Evolutionary conservation across 2,329 filamentous ascomycete genomes (phyloP).

Genomic region (Colletotrichum godetiae): DNA sequence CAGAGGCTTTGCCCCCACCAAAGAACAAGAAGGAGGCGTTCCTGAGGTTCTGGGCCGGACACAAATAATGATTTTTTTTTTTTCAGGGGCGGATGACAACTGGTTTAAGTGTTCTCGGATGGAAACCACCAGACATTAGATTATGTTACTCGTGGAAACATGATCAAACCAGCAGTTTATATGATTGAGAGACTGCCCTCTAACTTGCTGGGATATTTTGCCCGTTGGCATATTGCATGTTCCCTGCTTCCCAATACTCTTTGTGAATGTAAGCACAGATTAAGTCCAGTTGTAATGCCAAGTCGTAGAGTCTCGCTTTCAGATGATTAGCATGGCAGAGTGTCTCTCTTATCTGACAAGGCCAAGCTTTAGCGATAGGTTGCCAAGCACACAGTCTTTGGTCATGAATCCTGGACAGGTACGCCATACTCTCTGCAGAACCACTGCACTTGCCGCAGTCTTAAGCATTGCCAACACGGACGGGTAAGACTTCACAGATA

Average conservation of each 20-base stretch:
- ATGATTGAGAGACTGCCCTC: too few species aligned
- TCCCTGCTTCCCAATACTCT: not conserved
- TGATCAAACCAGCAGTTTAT: too few species aligned
- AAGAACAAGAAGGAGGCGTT: conserved; percentile 41
- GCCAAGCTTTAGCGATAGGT: not conserved
- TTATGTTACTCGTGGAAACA: too few species aligned
- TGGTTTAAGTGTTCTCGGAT: too few species aligned
- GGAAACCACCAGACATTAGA: too few species aligned
- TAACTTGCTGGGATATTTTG: too few species aligned
- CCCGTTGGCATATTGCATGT: not conserved
- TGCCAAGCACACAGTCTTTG: not conserved
- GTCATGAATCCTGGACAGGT: not conserved
- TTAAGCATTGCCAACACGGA: not conserved
- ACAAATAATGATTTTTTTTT: not conserved
- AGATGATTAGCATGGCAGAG: not conserved
- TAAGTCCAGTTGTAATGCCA: not conserved
- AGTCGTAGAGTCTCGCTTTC: not conserved
- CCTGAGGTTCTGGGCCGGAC: conserved; percentile 41
- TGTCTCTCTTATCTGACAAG: not conserved
- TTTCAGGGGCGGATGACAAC: too few species aligned
- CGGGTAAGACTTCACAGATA: not conserved
- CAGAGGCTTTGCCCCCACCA: conserved; percentile 29
- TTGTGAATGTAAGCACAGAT: not conserved
- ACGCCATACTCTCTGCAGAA: not conserved
- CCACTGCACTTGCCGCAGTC: not conserved